Evolutionary conservation across 176 grass and related monocot genomes (phyloP), one percentile per base, ranked within the genome.

Genomic region (Musa beccarii): DNA sequence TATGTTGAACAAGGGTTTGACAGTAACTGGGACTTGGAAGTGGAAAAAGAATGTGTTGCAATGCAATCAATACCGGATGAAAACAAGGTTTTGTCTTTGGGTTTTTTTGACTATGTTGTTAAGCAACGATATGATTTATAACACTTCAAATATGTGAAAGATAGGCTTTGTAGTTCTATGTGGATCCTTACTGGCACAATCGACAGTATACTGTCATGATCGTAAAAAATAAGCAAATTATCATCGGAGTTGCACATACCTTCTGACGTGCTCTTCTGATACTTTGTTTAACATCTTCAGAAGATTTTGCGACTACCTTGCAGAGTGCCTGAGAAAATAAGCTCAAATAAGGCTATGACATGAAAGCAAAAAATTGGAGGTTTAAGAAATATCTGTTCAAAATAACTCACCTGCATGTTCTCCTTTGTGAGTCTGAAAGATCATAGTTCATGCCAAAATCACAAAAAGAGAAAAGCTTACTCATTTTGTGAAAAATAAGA

Each of bases 261-360:
- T 98, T 98, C 84, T 98, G 90, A 22, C 95, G 90, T 53, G 95
- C 95, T 86, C 90, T 91, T 85, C 95, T 93, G 66, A 98, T 91
- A 83, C 95, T 81, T 84, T 93, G 95, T 81, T 98, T 98, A 51
- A 89, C 87, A 85, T 91, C 95, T 82, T 98, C 95, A 63, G 82
- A 88, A 56, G 90, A 93, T 93, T 94, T 93, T 76, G 95, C 63
- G 82, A 98, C 88, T 34, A 98, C 79, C 80, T 98, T 98, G 77
- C 95, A 93, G 19, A 98, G 66, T 66, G 86, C 90, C 95, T 98
- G 65, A 68, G 52, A 69, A 54, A 74, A 53, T 29, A 16, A 84
- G 1, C 0, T 19, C 59, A 78, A 86, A 52, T 28, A 61, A 11
- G 68, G 54, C 49, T 70, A 53, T 17, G 82, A 66, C 28, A 76